Conservation (phyloP, 805 yeast genomes). For the Hanseniaspora pseudoguilliermondii region DNA sequence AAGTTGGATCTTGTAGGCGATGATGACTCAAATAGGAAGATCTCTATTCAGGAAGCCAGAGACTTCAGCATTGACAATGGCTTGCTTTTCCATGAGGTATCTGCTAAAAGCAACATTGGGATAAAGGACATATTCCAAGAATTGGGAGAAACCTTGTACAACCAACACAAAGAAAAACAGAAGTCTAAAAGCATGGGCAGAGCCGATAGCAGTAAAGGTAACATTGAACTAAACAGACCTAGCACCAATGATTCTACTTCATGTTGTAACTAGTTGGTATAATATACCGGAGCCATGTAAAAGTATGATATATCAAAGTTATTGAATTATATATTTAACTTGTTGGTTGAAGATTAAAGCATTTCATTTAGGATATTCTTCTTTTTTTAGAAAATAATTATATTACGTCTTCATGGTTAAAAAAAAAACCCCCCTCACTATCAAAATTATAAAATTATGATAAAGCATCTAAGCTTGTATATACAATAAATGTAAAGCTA, state of each 20-base stretch:
- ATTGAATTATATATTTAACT: too few relatives aligned
- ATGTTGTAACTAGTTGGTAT: constrained; percentile 26
- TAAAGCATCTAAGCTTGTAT: neutral
- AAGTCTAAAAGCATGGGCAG: constrained; percentile 13
- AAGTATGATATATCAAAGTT: too few relatives aligned
- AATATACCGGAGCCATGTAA: too few relatives aligned
- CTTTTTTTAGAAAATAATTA: too few relatives aligned
- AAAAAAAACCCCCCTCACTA: too few relatives aligned
- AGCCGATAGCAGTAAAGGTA: constrained; percentile 14
- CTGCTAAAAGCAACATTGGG: constrained; percentile 47
- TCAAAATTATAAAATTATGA: too few relatives aligned
- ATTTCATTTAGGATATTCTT: too few relatives aligned
- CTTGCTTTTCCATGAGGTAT: constrained; percentile 40
- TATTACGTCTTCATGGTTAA: too few relatives aligned
- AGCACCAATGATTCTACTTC: constrained; percentile 33
- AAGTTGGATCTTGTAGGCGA: constrained; percentile 47
- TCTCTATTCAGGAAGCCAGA: constrained; percentile 35
- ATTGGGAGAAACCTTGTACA: constrained; percentile 36
- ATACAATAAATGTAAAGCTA: constrained; percentile 1
- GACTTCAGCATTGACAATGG: constrained; percentile 44
- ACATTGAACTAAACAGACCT: constrained; percentile 33
- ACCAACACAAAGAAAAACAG: constrained; percentile 19
- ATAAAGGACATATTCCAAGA: constrained; percentile 36
- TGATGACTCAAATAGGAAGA: constrained; percentile 27
- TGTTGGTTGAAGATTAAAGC: too few relatives aligned